Conservation (phyloP, 2,329 filamentous ascomycete genomes). For the Myriangium duriaei region DNA sequence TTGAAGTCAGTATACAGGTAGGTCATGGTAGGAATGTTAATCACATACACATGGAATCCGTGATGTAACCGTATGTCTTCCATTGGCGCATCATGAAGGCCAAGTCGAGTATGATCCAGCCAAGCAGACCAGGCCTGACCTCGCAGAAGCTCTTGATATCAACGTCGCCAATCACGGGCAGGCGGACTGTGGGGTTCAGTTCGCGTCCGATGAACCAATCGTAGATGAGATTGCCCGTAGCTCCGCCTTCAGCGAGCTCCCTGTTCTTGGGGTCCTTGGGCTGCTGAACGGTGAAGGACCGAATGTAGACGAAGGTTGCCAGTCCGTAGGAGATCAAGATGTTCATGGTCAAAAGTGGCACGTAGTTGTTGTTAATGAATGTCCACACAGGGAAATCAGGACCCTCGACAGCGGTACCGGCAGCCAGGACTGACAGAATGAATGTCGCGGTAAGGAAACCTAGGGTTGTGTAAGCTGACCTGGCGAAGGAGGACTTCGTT, state of each 20-base stretch:
- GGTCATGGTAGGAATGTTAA: background rate
- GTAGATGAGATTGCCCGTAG: slow-evolving; percentile 75
- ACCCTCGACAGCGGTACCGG: slow-evolving; percentile 65
- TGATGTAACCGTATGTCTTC: slow-evolving; percentile 67
- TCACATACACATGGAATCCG: slow-evolving; percentile 56
- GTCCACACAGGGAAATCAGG: slow-evolving; percentile 80
- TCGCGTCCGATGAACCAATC: slow-evolving; percentile 97
- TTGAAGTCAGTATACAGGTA: slow-evolving; percentile 10
- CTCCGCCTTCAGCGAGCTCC: slow-evolving; percentile 69
- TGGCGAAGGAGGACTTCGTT: too few relatives aligned
- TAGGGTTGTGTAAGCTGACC: too few relatives aligned
- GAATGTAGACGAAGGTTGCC: slow-evolving; percentile 67
- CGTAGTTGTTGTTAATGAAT: slow-evolving; percentile 82
- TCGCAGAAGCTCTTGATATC: slow-evolving; percentile 89
- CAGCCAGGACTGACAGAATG: slow-evolving; percentile 57
- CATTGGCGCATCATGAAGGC: slow-evolving; percentile 83
- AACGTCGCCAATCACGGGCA: slow-evolving; percentile 71
- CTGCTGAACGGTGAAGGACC: slow-evolving; percentile 64
- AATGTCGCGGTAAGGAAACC: slow-evolving; percentile 64
- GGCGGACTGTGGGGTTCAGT: slow-evolving; percentile 71
- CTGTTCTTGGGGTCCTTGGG: slow-evolving; percentile 58
- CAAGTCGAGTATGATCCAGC: slow-evolving; percentile 76
- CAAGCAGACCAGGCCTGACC: slow-evolving; percentile 79
- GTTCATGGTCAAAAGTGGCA: slow-evolving; percentile 74
- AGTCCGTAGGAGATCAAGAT: slow-evolving; percentile 62